These are phyloP conservation scores for Kickxella alabastrina DNA, from an alignment of 192 early-diverging fungal genomes.

Conservation along the genomic window DNA sequence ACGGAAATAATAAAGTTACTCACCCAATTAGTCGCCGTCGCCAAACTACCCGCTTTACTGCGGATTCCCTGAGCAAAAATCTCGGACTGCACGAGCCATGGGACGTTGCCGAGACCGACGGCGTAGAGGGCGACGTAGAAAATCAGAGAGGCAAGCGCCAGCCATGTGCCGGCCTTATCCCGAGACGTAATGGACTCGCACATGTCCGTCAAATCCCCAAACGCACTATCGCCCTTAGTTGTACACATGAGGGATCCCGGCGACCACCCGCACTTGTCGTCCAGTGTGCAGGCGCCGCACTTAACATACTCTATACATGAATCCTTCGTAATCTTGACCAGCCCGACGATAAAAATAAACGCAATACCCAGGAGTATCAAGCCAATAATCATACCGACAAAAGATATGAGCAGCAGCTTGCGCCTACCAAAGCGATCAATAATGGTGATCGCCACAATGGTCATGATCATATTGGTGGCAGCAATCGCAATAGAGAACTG, in stretches of 20 bases:
- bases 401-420: conserved; percentile 52
- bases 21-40: conserved; percentile 49
- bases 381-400: conserved; percentile 44
- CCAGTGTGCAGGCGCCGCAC: conserved; percentile 40
- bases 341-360: conserved; percentile 49
- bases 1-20: conserved; percentile 48
- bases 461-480: conserved; percentile 61
- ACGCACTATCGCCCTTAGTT: conserved; percentile 7
- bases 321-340: conserved; percentile 49
- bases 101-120: conserved; percentile 46
- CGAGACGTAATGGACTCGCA: conserved; percentile 26
- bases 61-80: conserved; percentile 50
- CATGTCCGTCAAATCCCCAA: conserved; percentile 24
- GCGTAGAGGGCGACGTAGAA: conserved; percentile 51
- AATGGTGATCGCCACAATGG: conserved; percentile 78
- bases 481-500: conserved; percentile 53
- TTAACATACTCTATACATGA: conserved; percentile 33
- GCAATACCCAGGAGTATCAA: conserved; percentile 41
- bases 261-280: conserved; percentile 43
- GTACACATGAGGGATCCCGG: conserved; percentile 25
- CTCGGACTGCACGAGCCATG: conserved; percentile 50
- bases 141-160: conserved; percentile 46
- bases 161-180: conserved; percentile 42
- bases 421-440: conserved; percentile 80
- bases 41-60: conserved; percentile 48